Evolutionary conservation across 495 filamentous ascomycete genomes (phyloP).

Genomic region (Xylaria longipes): DNA sequence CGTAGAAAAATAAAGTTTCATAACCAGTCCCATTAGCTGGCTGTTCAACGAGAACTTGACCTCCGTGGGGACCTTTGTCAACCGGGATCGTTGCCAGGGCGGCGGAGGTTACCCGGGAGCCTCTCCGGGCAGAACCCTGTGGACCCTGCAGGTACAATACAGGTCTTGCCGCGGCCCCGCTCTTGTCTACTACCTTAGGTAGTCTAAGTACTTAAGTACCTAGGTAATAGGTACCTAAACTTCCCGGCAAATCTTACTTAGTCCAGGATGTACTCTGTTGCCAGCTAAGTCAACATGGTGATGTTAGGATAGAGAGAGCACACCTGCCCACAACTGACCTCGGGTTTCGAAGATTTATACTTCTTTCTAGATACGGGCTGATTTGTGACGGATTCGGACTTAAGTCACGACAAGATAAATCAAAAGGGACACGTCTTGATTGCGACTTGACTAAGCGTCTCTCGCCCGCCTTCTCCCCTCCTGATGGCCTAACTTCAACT

Average conservation of each 20-base stretch:
- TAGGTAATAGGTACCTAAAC: too few species aligned
- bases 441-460: neutral
- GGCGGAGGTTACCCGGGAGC: neutral
- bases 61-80: neutral
- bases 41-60: neutral
- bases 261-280: neutral
- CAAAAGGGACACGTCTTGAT: neutral
- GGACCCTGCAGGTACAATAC: neutral
- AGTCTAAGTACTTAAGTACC: too few species aligned
- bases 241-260: too few species aligned
- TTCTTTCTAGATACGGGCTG: neutral
- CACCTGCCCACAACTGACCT: neutral
- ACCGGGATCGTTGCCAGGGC: neutral
- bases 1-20: neutral
- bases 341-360: neutral
- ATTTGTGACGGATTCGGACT: neutral
- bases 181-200: too few species aligned
- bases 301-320: neutral
- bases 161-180: neutral
- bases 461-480: neutral
- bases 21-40: neutral
- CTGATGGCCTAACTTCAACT: constrained; percentile 29
- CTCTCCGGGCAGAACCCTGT: neutral
- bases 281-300: neutral
- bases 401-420: neutral